phyloP scores from a whole-genome alignment of 768 basidiomycete species.

The Panaeolus papilionaceus region DNA sequence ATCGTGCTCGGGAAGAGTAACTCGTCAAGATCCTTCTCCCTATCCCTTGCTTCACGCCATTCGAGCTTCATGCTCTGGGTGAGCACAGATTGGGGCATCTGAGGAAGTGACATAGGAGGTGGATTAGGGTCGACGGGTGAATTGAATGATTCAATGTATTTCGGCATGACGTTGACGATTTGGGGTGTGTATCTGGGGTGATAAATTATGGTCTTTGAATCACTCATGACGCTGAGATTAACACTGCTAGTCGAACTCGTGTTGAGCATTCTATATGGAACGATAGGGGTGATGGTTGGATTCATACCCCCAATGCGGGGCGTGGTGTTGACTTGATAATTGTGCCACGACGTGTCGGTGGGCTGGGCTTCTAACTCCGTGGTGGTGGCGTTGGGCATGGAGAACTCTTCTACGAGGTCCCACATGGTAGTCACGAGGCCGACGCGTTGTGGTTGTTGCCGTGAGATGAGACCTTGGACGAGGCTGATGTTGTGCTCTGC shows the following conservation, averaged over 20 bases:
- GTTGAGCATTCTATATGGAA: neutral
- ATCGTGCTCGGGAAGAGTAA: constrained; percentile 1
- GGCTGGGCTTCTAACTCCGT: constrained; percentile 7
- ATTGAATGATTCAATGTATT: constrained; percentile 3
- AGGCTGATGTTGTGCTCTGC: constrained; percentile 12
- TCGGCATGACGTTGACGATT: constrained; percentile 9
- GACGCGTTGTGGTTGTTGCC: constrained; percentile 13
- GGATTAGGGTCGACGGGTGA: constrained; percentile 6
- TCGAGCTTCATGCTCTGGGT: constrained; percentile 10
- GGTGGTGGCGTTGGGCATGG: constrained; percentile 13
- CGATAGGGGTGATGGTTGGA: constrained; percentile 4
- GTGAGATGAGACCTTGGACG: constrained; percentile 12
- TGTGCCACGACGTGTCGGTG: constrained; percentile 12
- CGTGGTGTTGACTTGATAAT: constrained; percentile 1
- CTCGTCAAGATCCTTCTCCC: constrained; percentile 4
- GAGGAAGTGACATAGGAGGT: neutral
- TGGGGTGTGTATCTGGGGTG: constrained; percentile 5
- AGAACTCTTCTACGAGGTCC: constrained; percentile 13
- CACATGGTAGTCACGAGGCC: constrained; percentile 14
- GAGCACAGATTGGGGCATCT: constrained; percentile 1
- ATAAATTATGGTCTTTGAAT: constrained; percentile 4
- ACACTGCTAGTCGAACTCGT: constrained; percentile 5
- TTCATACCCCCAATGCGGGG: neutral
- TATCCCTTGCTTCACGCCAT: neutral
- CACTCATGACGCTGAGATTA: constrained; percentile 10